Base-by-base conservation (phyloP, 2,329 filamentous ascomycete genomes). In the Alternaria ethzedia region DNA sequence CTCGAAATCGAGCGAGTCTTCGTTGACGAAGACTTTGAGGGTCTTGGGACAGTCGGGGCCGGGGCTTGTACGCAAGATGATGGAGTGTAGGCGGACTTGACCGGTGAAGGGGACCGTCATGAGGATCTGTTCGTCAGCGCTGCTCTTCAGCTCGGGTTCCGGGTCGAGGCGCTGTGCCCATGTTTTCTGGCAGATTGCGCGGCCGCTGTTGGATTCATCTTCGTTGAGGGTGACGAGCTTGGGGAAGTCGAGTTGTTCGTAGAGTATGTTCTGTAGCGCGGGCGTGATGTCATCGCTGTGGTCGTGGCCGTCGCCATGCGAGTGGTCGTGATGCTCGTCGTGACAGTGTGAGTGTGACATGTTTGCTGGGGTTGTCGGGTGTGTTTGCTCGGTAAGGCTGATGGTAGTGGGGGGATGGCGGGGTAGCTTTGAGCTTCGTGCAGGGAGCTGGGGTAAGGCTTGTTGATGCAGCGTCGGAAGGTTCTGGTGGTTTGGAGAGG, bases 41-140 rank as follows among this genome's bases (percentile, higher is more conserved):
- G 93, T 97, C 66, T 87, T 88, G 2, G 96, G 96, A 4, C 94
- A 93, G 23, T 86, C 88, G 57, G 84, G 78, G 8, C 89, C 88
- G 45, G 88, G 84, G 2, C 92, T 93, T 3, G 93, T 92, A 77
- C 95, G 93, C 63, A 99, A 82, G 23, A 97, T 86, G 76, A 99
- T 89, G 25, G 92, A 90, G 82, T 98, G 94, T 1, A 99, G 89
- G 76, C 96, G 97, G 64, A 97, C 89, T 81, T 97, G 94, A 51
- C 92, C 94, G 1, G 94, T 94, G 83, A 99, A 99, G 2, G 96
- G 96, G 41, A 98, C 87, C 67, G 91, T 90, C 86, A 99, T 93
- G 59, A 99, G 83, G n/a, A 99, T 81, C 83, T 99, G 94, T 83
- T 97, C 94, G 78, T 98, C 96, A 0, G 90, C 89, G 77, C 96